These are phyloP conservation scores for Crithidia sp. DNA, from an alignment of 208 protist genomes.

Conservation along the genomic window DNA sequence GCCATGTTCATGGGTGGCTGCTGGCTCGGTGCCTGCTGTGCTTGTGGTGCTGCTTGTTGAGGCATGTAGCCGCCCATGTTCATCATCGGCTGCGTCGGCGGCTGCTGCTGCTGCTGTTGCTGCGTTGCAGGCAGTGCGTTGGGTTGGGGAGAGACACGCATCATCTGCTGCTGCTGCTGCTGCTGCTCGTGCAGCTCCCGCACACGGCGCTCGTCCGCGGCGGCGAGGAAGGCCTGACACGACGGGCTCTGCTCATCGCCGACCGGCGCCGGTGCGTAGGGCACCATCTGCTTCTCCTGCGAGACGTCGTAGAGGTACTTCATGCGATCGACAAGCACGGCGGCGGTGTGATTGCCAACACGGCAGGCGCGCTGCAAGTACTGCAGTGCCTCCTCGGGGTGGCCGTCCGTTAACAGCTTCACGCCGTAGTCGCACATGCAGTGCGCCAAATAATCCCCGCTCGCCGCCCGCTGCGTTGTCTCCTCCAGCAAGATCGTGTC, in stretches of 20 bases:
- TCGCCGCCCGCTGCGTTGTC: conserved; percentile 49
- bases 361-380: conserved; percentile 66
- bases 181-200: conserved; percentile 36
- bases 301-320: conserved; percentile 44
- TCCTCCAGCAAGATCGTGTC: conserved; percentile 75
- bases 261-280: conserved; percentile 51
- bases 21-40: neutral
- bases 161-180: conserved; percentile 41
- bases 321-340: conserved; percentile 71
- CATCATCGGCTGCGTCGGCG: neutral
- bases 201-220: conserved; percentile 37
- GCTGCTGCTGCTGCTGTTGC: conserved; percentile 16
- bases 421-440: conserved; percentile 65
- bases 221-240: conserved; percentile 49
- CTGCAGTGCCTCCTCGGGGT: conserved; percentile 45
- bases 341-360: conserved; percentile 57
- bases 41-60: no score
- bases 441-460: conserved; percentile 51
- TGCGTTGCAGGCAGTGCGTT: conserved; percentile 5
- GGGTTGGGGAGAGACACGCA: conserved; percentile 15
- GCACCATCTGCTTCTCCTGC: conserved; percentile 26
- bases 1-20: conserved; percentile 5
- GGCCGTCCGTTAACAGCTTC: conserved; percentile 50
- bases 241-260: conserved; percentile 55
- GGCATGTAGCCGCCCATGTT: conserved; percentile 10